Evolutionary conservation across 2,329 filamentous ascomycete species (phyloP), one percentile per base, ranked within the genome.

Genomic region (Neurospora crassa): DNA sequence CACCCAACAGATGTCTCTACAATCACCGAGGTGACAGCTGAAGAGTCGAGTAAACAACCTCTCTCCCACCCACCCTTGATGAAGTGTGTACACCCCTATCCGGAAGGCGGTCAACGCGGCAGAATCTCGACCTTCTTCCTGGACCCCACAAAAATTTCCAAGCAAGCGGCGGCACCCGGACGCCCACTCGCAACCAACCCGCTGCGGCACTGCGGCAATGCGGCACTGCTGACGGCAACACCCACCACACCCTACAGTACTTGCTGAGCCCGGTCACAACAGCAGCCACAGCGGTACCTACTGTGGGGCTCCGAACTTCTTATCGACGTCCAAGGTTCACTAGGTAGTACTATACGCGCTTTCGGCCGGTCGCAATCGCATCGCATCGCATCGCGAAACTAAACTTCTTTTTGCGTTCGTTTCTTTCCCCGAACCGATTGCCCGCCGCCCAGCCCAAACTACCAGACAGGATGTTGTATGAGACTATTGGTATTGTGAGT

Each of bases 401-500:
- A 53, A 11, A 37, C 34, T 8, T 37, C 34, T 63, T 29, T 2
- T 63, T 40, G 10, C 34, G 34, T 37, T 14, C 24, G 24, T 24
- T 14, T 63, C 3, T 0, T 63, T 16, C 14, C 53, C 16, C 53
- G 24, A 63, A 14, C 10, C 16, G 53, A 63, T 67, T 67, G 72
- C 68, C 53, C 45, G 20, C 68, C 68, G 72, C 70, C 53, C n/a
- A n/a, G n/a, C n/a, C 41, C 45, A 37, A 37, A 8, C 34, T 40
- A 40, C 67, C 69, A 72, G 40, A 76, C 79, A 86, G 81, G 75
- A 97, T 99, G 96, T 85, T 99, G 84, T 99, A 99, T 86, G 96
- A 99, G 85, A 86, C 98, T 79, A 96, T 99, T 82, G 96, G 92
- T 81, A 91, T 97, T 83, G 96, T 97, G 34, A 37, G 34, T 37